Conservation (phyloP, 495 filamentous ascomycete genomes). For the Lophium mytilinum region DNA sequence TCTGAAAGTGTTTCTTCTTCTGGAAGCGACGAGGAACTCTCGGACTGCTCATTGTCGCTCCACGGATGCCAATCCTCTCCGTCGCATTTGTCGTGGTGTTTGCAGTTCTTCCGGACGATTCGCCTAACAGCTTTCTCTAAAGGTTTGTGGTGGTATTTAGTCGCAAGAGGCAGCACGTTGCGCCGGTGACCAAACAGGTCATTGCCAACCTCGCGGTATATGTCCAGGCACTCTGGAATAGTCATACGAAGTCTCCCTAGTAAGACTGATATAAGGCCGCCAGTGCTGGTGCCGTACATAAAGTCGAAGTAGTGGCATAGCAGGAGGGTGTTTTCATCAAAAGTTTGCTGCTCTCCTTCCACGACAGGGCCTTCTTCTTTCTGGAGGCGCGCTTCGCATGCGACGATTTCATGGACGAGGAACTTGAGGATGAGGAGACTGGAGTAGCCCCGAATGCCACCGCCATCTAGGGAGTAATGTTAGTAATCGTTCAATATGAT, state of each 20-base stretch:
- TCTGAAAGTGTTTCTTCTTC: neutral
- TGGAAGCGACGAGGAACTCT: neutral
- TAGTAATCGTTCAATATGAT: neutral
- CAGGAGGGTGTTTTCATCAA: slow-evolving; percentile 31
- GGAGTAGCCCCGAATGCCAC: slow-evolving; percentile 37
- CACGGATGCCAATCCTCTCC: slow-evolving; percentile 37
- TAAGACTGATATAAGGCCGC: slow-evolving; percentile 48
- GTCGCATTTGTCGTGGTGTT: slow-evolving; percentile 29
- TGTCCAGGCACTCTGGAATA: slow-evolving; percentile 42
- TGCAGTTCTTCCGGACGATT: slow-evolving; percentile 33
- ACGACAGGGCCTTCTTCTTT: slow-evolving; percentile 22
- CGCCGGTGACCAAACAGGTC: slow-evolving; percentile 39
- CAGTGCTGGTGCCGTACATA: slow-evolving; percentile 38
- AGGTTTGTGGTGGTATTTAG: slow-evolving; percentile 38
- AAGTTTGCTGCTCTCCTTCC: slow-evolving; percentile 3
- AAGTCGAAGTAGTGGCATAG: slow-evolving; percentile 45
- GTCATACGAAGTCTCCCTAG: slow-evolving; percentile 47
- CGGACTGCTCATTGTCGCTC: slow-evolving; percentile 14
- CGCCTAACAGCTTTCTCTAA: slow-evolving; percentile 37
- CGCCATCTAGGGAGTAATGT: slow-evolving; percentile 31
- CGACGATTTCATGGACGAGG: slow-evolving; percentile 36
- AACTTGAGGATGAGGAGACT: slow-evolving; percentile 34
- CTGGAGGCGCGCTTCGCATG: slow-evolving; percentile 31
- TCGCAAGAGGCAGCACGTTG: slow-evolving; percentile 31
- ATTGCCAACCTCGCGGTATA: slow-evolving; percentile 40